phyloP scores from a whole-genome alignment of 2,329 filamentous ascomycete genomes.

The Aspergillus sp. region DNA sequence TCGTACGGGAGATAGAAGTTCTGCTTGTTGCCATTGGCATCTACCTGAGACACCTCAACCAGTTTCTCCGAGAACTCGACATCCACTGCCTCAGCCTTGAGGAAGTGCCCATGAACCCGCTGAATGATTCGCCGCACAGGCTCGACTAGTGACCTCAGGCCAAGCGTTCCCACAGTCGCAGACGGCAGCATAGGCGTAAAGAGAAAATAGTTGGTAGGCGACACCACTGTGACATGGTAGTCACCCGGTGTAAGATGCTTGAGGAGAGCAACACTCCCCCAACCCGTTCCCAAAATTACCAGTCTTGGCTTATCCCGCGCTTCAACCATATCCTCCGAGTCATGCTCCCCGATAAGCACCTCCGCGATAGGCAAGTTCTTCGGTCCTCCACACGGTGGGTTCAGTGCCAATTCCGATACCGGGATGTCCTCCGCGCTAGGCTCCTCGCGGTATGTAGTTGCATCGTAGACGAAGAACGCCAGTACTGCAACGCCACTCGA shows the following conservation, averaged over 20 bases:
- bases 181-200: conserved; percentile 98
- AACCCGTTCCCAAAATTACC: conserved; percentile 88
- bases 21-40: conserved; percentile 63
- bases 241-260: conserved; percentile 86
- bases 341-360: conserved; percentile 81
- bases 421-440: conserved; percentile 63
- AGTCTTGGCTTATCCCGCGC: conserved; percentile 85
- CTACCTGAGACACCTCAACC: conserved; percentile 73
- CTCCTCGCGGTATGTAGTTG: conserved; percentile 76
- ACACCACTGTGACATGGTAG: conserved; percentile 93
- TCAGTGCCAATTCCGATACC: conserved; percentile 77
- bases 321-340: conserved; percentile 60
- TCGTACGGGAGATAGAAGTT: conserved; percentile 95
- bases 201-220: conserved; percentile 91
- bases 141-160: conserved; percentile 84
- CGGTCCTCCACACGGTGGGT: conserved; percentile 74
- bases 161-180: conserved; percentile 90
- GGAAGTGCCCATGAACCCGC: conserved; percentile 75
- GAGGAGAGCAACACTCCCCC: conserved; percentile 86
- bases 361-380: conserved; percentile 94
- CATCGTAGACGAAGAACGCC: conserved; percentile 90
- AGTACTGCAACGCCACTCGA: conserved; percentile 63
- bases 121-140: conserved; percentile 79
- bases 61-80: conserved; percentile 88
- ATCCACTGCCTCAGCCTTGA: conserved; percentile 79